These are phyloP conservation scores for Candida corydali DNA, from an alignment of 805 yeast species.

Conservation along the genomic window DNA sequence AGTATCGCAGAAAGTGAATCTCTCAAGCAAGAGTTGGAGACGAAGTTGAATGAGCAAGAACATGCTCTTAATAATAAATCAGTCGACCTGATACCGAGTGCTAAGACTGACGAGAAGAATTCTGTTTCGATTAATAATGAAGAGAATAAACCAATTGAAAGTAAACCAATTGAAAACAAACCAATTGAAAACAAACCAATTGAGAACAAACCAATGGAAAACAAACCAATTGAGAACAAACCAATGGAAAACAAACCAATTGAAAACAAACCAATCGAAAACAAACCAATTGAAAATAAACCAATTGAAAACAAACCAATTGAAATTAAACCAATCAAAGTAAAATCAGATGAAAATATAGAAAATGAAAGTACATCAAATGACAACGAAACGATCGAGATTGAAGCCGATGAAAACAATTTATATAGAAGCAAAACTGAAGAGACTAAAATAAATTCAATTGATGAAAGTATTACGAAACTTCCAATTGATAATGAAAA, in stretches of 20 bases:
- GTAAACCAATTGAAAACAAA: not conserved
- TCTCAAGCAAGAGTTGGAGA: not conserved
- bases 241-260: too few species aligned
- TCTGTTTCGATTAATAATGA: not conserved
- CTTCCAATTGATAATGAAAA: too few species aligned
- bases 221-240: not conserved
- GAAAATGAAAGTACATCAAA: not conserved
- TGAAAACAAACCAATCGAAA: not conserved
- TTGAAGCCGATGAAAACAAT: too few species aligned
- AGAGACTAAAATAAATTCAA: not conserved
- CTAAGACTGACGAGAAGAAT: not conserved
- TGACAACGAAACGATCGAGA: not conserved
- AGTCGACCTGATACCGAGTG: too few species aligned
- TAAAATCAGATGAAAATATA: not conserved
- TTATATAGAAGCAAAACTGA: not conserved
- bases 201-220: too few species aligned
- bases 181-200: not conserved
- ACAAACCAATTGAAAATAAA: not conserved
- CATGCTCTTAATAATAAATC: too few species aligned
- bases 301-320: too few species aligned
- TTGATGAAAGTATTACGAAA: not conserved
- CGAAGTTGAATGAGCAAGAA: too few species aligned
- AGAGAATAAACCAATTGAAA: not conserved
- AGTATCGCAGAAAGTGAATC: not conserved
- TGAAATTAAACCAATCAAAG: not conserved